Percentiles rank a stretch among this genome's conserved stretches.
Conservation (phyloP, 164 flowering plant species). For the Tetrastigma voinierianum region DNA sequence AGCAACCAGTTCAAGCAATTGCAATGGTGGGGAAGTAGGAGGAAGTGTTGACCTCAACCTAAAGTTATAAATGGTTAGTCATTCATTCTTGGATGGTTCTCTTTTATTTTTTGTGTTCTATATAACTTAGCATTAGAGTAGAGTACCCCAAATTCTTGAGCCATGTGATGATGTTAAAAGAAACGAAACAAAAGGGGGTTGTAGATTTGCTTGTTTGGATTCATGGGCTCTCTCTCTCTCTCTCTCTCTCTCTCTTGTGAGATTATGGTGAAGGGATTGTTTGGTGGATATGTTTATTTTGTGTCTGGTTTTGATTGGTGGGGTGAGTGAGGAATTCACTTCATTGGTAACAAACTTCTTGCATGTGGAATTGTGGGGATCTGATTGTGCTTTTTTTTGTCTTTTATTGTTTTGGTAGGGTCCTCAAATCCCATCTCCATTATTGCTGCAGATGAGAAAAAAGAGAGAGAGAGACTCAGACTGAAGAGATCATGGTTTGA, state of each 20-base stretch:
- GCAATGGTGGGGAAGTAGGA: slow-evolving; percentile 21
- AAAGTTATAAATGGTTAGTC: slow-evolving; percentile 24
- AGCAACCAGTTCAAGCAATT: slow-evolving; percentile 3
- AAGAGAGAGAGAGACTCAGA: too few species aligned
- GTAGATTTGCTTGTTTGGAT: slow-evolving; percentile 10
- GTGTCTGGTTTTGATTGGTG: slow-evolving; percentile 8
- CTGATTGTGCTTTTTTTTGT: slow-evolving; percentile 15
- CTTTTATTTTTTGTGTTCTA: background rate
- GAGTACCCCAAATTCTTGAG: background rate
- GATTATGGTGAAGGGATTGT: background rate
- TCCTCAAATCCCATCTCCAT: background rate
- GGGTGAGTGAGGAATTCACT: slow-evolving; percentile 5
- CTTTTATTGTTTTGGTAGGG: slow-evolving; percentile 5
- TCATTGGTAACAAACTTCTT: slow-evolving; percentile 14
- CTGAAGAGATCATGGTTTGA: too few species aligned
- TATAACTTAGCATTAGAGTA: background rate
- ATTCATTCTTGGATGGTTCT: background rate
- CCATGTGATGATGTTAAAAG: slow-evolving; percentile 10
- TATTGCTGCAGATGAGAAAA: too few species aligned
- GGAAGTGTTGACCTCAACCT: slow-evolving; percentile 41
- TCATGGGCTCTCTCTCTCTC: background rate
- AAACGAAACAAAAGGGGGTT: slow-evolving; percentile 1
- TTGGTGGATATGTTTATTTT: background rate
- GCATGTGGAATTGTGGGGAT: slow-evolving; percentile 11
- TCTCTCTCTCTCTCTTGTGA: too few species aligned